Conservation (phyloP, 768 basidiomycete species). For the Atractiella rhizophila region DNA sequence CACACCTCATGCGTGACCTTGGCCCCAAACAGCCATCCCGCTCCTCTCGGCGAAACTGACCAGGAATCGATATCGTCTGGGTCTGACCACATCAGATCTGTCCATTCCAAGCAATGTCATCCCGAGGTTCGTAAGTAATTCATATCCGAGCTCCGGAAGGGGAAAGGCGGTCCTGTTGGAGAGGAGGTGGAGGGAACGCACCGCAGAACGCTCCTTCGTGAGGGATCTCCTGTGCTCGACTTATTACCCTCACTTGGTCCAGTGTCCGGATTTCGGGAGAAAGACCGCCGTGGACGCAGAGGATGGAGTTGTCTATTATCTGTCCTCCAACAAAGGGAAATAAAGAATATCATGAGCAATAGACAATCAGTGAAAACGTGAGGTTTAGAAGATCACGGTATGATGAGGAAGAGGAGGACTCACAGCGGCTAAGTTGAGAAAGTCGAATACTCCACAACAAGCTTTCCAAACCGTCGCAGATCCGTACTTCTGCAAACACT, state of each 20-base stretch:
- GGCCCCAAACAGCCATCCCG: slow-evolving; percentile 80
- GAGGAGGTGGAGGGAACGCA: slow-evolving; percentile 9
- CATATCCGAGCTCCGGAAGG: too few relatives aligned
- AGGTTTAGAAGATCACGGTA: background rate
- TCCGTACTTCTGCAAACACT: slow-evolving; percentile 95
- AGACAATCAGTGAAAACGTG: background rate
- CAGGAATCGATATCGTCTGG: slow-evolving; percentile 73
- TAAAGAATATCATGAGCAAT: background rate
- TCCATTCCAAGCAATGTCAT: background rate
- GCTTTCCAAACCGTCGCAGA: slow-evolving; percentile 88
- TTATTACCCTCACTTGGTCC: slow-evolving; percentile 77
- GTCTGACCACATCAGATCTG: slow-evolving; percentile 96
- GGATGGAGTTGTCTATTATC: slow-evolving; percentile 78
- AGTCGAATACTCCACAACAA: slow-evolving; percentile 90
- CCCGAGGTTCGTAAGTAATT: background rate
- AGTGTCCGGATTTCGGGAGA: slow-evolving; percentile 86
- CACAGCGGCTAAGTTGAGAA: slow-evolving; percentile 78
- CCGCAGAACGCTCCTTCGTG: slow-evolving; percentile 29
- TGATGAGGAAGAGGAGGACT: slow-evolving; percentile 17
- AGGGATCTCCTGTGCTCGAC: slow-evolving; percentile 29
- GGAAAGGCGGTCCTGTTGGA: background rate
- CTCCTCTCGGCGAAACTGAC: slow-evolving; percentile 89
- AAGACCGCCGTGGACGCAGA: slow-evolving; percentile 88
- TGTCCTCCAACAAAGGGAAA: too few relatives aligned
- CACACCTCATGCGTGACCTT: slow-evolving; percentile 58